Percentiles rank a stretch among this genome's conserved stretches.
Conservation (phyloP, 1,284 basidiomycete genomes). For the Cryptococcus sp. region DNA sequence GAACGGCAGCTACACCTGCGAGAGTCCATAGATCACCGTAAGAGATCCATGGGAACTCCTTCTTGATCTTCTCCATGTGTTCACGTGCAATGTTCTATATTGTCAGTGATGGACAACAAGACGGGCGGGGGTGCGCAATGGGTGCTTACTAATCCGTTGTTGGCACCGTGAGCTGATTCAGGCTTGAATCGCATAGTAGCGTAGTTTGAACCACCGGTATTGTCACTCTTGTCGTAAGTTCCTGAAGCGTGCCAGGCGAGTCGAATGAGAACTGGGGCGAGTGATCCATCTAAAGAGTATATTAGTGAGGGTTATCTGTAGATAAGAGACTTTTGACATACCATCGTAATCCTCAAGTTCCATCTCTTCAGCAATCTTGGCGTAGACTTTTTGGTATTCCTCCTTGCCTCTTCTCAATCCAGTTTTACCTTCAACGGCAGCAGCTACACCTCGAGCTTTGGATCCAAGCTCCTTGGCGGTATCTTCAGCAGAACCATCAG, state of each 20-base stretch:
- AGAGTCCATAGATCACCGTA: slow-evolving; percentile 95
- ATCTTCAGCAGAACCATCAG: slow-evolving; percentile 41
- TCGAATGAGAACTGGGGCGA: slow-evolving; percentile 83
- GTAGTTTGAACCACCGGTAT: slow-evolving; percentile 84
- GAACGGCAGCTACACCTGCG: slow-evolving; percentile 62
- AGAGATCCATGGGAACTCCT: slow-evolving; percentile 76
- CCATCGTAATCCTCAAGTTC: slow-evolving; percentile 83
- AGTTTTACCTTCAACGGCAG: slow-evolving; percentile 57
- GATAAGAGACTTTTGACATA: slow-evolving; percentile 41
- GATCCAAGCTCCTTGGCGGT: slow-evolving; percentile 54
- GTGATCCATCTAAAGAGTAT: slow-evolving; percentile 68
- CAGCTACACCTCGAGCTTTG: slow-evolving; percentile 57
- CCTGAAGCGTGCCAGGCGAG: slow-evolving; percentile 92
- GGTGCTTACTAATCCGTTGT: slow-evolving; percentile 63
- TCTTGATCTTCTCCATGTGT: slow-evolving; percentile 82
- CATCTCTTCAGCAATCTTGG: slow-evolving; percentile 69
- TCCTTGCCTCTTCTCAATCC: slow-evolving; percentile 46
- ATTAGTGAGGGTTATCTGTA: slow-evolving; percentile 1
- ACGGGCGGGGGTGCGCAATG: neutral
- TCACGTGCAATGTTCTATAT: slow-evolving; percentile 63
- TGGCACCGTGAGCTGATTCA: slow-evolving; percentile 79
- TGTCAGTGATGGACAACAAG: neutral
- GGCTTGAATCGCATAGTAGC: slow-evolving; percentile 92
- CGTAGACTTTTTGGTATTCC: slow-evolving; percentile 91
- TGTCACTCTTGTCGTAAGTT: slow-evolving; percentile 81